Evolutionary conservation across 2,329 filamentous ascomycete species (phyloP).

Genomic region (Hymenoscyphus albidus): DNA sequence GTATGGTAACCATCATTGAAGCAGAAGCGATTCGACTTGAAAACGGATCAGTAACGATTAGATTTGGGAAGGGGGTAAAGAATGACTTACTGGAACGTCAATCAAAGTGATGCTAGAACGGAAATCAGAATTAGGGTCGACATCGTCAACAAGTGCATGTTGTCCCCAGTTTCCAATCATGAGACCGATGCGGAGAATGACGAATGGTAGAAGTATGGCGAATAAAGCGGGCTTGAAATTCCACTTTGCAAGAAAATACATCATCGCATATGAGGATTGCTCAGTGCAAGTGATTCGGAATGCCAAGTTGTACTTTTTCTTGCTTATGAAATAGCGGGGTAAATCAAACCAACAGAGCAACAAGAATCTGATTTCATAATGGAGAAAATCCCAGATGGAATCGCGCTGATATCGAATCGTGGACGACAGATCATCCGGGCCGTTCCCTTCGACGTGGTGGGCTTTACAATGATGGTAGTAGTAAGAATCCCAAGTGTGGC

Average conservation of each 20-base stretch:
- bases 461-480: slow-evolving; percentile 85
- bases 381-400: slow-evolving; percentile 59
- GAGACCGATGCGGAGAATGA: slow-evolving; percentile 63
- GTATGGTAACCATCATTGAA: slow-evolving; percentile 84
- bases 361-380: slow-evolving; percentile 70
- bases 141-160: slow-evolving; percentile 73
- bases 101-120: slow-evolving; percentile 75
- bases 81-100: slow-evolving; percentile 65
- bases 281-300: slow-evolving; percentile 60
- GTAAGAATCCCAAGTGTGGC: slow-evolving; percentile 82
- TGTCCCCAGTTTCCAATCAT: slow-evolving; percentile 87
- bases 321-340: slow-evolving; percentile 67
- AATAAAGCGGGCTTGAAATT: slow-evolving; percentile 53
- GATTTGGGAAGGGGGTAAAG: not conserved
- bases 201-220: slow-evolving; percentile 62
- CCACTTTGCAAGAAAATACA: slow-evolving; percentile 48
- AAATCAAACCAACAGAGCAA: slow-evolving; percentile 72
- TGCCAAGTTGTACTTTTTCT: slow-evolving; percentile 52
- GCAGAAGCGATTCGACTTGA: slow-evolving; percentile 73
- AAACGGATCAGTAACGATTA: slow-evolving; percentile 16
- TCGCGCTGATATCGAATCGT: slow-evolving; percentile 76
- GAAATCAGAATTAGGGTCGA: slow-evolving; percentile 73
- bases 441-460: slow-evolving; percentile 79
- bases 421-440: slow-evolving; percentile 69
- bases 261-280: slow-evolving; percentile 52